Evolutionary conservation across 495 filamentous ascomycete genomes (phyloP).

Genomic region (Penicillium salamii): DNA sequence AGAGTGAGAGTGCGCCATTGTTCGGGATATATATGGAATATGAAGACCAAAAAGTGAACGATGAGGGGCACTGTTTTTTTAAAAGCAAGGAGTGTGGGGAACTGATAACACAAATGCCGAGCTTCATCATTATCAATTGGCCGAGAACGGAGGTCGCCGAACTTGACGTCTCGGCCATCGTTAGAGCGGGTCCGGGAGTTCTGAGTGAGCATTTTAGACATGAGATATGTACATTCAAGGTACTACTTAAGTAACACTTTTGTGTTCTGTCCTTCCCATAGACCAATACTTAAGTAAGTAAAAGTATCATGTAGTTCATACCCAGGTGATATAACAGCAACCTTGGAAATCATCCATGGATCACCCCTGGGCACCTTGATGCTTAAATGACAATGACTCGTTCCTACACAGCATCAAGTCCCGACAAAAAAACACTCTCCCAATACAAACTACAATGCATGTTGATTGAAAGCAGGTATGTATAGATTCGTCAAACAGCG

Average conservation of each 20-base stretch:
- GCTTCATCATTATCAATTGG: slow-evolving; percentile 9
- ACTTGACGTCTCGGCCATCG: not conserved
- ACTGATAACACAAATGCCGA: slow-evolving; percentile 23
- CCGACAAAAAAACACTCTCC: no score
- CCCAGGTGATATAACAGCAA: no score
- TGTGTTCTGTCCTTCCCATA: no score
- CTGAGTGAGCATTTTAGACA: not conserved
- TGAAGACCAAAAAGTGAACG: not conserved
- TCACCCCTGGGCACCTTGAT: no score
- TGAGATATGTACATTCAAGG: no score
- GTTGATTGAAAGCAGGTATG: slow-evolving; percentile 10
- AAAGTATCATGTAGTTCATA: no score
- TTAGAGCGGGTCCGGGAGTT: no score
- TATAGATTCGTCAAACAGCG: slow-evolving; percentile 30
- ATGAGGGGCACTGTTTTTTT: slow-evolving; percentile 22
- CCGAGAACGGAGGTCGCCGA: slow-evolving; percentile 23
- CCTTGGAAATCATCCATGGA: no score
- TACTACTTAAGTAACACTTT: no score
- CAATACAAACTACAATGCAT: slow-evolving; percentile 2
- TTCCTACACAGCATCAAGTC: no score
- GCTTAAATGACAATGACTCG: no score
- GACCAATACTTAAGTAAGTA: no score
- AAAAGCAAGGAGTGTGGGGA: slow-evolving; percentile 15
- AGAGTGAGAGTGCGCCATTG: slow-evolving; percentile 54
- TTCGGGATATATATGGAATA: not conserved